phyloP scores from a whole-genome alignment of 805 yeast species.

The Yarrowia sp. region DNA sequence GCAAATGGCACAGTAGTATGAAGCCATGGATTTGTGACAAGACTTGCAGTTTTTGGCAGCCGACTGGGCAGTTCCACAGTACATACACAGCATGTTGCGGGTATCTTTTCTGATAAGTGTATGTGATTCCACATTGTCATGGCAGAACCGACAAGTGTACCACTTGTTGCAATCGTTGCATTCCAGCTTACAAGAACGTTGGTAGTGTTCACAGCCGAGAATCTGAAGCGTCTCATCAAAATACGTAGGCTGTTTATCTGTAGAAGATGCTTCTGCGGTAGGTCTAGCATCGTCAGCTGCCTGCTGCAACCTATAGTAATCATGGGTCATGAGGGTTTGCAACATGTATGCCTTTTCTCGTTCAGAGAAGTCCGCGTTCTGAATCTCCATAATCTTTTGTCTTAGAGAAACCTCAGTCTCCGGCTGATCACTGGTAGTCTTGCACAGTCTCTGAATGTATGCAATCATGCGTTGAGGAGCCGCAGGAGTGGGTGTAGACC shows the following conservation, averaged over 20 bases:
- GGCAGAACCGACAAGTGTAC: constrained; percentile 84
- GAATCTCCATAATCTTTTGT: constrained; percentile 37
- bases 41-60: constrained; percentile 67
- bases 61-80: constrained; percentile 69
- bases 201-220: constrained; percentile 81
- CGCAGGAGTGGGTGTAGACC: neutral
- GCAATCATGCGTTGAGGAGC: constrained; percentile 15
- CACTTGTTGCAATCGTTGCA: constrained; percentile 73
- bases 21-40: constrained; percentile 67
- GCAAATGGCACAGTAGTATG: constrained; percentile 75
- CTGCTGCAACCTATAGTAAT: constrained; percentile 33
- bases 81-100: constrained; percentile 74
- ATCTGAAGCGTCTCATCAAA: constrained; percentile 43
- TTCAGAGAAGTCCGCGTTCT: constrained; percentile 36
- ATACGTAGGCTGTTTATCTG: constrained; percentile 51
- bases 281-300: neutral
- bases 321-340: constrained; percentile 41
- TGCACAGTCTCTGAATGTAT: constrained; percentile 4
- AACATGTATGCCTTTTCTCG: constrained; percentile 39
- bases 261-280: neutral
- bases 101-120: constrained; percentile 59
- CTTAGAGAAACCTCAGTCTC: constrained; percentile 33
- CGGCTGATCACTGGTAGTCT: neutral
- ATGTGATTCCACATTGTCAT: constrained; percentile 56
- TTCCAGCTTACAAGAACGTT: constrained; percentile 76